phyloP scores from a whole-genome alignment of 2,329 filamentous ascomycete genomes.

The Ambrosiella xylebori region DNA sequence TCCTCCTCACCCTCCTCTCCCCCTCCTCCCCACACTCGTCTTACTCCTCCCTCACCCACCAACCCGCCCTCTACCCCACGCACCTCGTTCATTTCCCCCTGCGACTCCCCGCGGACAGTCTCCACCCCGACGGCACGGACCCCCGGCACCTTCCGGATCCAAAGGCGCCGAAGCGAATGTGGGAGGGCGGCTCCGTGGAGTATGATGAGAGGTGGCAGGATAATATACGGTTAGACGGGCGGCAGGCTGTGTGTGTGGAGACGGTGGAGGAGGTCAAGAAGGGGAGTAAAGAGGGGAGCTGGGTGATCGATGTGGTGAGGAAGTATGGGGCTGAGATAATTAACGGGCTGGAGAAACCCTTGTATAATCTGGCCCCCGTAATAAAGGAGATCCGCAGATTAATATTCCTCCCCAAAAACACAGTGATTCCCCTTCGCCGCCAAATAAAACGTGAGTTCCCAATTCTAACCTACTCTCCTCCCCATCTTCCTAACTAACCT shows the following conservation, averaged over 20 bases:
- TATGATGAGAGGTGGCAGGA: conserved; percentile 26
- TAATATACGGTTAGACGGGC: conserved; percentile 23
- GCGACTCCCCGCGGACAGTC: conserved; percentile 37
- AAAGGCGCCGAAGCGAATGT: conserved; percentile 63
- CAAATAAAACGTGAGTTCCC: conserved; percentile 18
- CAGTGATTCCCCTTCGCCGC: conserved; percentile 5
- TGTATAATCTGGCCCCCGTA: background rate
- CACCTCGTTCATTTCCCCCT: conserved; percentile 68
- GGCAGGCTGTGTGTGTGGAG: conserved; percentile 29
- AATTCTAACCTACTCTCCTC: background rate
- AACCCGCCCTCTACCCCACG: background rate
- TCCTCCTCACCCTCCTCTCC: conserved; percentile 45
- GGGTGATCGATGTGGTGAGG: conserved; percentile 35
- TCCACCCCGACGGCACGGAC: conserved; percentile 76
- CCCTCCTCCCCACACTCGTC: conserved; percentile 9
- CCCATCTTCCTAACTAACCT: background rate
- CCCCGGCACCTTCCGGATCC: conserved; percentile 48
- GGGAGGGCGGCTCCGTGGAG: conserved; percentile 62
- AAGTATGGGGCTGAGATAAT: conserved; percentile 21
- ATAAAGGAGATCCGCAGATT: no score
- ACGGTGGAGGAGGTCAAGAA: conserved; percentile 24
- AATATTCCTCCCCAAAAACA: no score
- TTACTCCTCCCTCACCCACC: conserved; percentile 12
- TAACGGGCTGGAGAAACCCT: background rate
- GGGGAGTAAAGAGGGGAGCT: conserved; percentile 20